Percentiles rank a stretch among this genome's conserved stretches.
phyloP scores from a whole-genome alignment of 352 stramenopile genomes.

The Globisporangium iwayamae region DNA sequence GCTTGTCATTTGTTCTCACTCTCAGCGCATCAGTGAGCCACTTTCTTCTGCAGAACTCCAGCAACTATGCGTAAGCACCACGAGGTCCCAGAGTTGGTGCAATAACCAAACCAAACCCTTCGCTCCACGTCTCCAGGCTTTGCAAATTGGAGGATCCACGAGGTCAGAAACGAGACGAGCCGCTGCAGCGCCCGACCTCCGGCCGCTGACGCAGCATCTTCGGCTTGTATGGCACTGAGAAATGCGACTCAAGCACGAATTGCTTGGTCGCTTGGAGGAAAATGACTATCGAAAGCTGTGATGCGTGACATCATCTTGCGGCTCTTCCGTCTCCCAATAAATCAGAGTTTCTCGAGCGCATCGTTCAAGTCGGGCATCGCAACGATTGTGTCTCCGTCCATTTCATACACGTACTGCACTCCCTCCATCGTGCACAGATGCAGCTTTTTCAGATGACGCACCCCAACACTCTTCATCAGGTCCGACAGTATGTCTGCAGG shows the following conservation, averaged over 20 bases:
- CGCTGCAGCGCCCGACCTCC: background rate
- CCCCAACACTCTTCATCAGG: background rate
- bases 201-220: background rate
- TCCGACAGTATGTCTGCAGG: background rate
- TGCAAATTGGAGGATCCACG: background rate
- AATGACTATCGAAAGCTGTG: background rate
- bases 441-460: background rate
- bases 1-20: too few species aligned
- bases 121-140: background rate
- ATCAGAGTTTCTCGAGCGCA: background rate
- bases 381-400: background rate
- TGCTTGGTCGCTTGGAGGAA: background rate
- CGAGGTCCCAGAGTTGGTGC: background rate
- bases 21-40: too few species aligned
- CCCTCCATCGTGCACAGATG: background rate
- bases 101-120: background rate
- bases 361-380: background rate
- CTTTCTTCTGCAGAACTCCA: background rate
- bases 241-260: background rate
- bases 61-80: background rate
- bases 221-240: background rate
- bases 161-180: background rate
- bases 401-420: background rate
- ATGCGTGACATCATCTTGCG: background rate
- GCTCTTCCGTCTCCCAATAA: background rate